These are phyloP conservation scores for Lenzites betulinus DNA, from an alignment of 768 basidiomycete genomes.

Conservation along the genomic window DNA sequence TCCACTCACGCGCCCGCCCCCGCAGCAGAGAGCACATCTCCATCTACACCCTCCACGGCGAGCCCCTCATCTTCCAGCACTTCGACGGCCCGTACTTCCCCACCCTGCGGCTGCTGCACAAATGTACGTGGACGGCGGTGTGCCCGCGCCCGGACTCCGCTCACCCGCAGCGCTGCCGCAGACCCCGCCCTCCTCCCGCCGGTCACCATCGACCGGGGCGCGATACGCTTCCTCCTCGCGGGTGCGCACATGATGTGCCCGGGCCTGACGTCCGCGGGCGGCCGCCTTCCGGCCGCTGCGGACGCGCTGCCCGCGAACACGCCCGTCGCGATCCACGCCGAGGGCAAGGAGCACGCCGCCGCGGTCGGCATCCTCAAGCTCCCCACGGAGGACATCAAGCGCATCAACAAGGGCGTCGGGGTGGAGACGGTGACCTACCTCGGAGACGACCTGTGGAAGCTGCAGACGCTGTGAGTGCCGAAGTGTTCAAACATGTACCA, in stretches of 20 bases:
- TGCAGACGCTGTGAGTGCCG: constrained; percentile 61
- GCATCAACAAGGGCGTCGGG: constrained; percentile 86
- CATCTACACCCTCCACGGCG: constrained; percentile 84
- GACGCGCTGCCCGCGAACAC: constrained; percentile 66
- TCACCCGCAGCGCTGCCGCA: constrained; percentile 35
- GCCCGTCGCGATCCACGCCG: constrained; percentile 90
- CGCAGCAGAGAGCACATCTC: constrained; percentile 93
- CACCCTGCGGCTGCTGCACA: constrained; percentile 85
- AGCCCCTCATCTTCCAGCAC: constrained; percentile 94
- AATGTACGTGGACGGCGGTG: constrained; percentile 56
- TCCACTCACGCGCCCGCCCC: constrained; percentile 4
- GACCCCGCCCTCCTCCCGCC: constrained; percentile 90
- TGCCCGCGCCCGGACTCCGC: not conserved
- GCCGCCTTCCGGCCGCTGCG: constrained; percentile 77
- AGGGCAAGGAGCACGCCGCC: constrained; percentile 91
- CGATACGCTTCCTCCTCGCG: constrained; percentile 93
- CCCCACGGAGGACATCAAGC: constrained; percentile 87
- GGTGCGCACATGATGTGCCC: constrained; percentile 98
- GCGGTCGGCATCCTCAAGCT: constrained; percentile 85
- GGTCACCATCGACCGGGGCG: constrained; percentile 92
- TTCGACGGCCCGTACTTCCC: constrained; percentile 93
- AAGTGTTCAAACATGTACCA: too few relatives aligned
- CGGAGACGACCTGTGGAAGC: constrained; percentile 86
- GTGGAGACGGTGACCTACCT: constrained; percentile 74
- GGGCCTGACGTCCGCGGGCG: constrained; percentile 91